Conservation (phyloP, 208 protist species). For the Leishmania arabica region DNA sequence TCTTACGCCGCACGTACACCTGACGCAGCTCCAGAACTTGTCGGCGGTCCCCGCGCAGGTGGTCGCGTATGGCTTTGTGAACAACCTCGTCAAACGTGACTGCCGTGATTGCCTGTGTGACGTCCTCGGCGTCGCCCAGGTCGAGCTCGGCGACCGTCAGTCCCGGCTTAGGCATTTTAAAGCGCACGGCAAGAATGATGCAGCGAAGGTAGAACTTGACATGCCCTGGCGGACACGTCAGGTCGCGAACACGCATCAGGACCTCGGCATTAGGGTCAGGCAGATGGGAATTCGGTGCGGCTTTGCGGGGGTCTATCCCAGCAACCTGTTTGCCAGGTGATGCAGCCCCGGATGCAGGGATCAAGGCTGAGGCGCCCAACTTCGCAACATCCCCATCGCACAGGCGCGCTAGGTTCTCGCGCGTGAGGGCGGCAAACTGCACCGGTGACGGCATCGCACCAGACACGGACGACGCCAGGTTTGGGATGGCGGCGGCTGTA, state of each 20-base stretch:
- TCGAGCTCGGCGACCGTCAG: conserved; percentile 72
- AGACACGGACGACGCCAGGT: background rate
- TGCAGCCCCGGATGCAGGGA: background rate
- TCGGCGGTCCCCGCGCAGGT: conserved; percentile 64
- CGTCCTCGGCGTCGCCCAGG: conserved; percentile 66
- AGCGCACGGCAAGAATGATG: conserved; percentile 65
- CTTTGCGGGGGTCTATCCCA: background rate
- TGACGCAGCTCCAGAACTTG: conserved; percentile 79
- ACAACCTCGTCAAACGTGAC: conserved; percentile 80
- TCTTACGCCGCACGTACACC: conserved; percentile 73
- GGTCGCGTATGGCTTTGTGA: conserved; percentile 64
- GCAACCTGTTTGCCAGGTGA: background rate
- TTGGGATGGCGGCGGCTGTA: background rate
- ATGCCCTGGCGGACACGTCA: conserved; percentile 60
- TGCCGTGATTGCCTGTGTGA: conserved; percentile 67
- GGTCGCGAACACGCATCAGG: conserved; percentile 44
- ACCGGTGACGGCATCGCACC: background rate
- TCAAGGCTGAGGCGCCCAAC: background rate
- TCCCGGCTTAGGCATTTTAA: conserved; percentile 61
- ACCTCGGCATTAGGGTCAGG: conserved; percentile 12
- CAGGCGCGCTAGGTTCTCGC: conserved; percentile 31
- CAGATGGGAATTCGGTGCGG: background rate
- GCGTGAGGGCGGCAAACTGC: conserved; percentile 26
- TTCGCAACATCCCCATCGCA: conserved; percentile 8
- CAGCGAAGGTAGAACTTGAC: conserved; percentile 70